These are phyloP conservation scores for Lactarius tabidus DNA, from an alignment of 768 basidiomycete genomes.

Conservation along the genomic window DNA sequence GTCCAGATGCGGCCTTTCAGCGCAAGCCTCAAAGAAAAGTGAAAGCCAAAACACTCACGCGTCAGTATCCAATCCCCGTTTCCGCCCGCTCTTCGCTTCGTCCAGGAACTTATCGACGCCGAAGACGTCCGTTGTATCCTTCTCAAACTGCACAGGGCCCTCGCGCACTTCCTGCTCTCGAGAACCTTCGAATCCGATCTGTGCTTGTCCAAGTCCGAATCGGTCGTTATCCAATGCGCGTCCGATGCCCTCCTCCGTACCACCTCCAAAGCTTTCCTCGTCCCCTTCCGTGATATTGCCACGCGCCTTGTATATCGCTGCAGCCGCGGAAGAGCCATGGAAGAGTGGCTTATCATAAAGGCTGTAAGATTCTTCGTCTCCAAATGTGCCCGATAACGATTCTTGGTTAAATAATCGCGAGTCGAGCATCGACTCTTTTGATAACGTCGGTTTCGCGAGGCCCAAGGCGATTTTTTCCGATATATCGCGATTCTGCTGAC, in stretches of 20 bases:
- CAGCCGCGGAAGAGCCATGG: slow-evolving; percentile 92
- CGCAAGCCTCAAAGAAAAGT: not conserved
- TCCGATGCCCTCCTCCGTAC: slow-evolving; percentile 92
- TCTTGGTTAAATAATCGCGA: slow-evolving; percentile 98
- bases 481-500: slow-evolving; percentile 97
- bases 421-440: slow-evolving; percentile 97
- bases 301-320: slow-evolving; percentile 98
- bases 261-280: slow-evolving; percentile 90
- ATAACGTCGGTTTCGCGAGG: slow-evolving; percentile 91
- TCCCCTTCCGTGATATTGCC: slow-evolving; percentile 82
- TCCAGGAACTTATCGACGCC: slow-evolving; percentile 96
- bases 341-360: slow-evolving; percentile 94
- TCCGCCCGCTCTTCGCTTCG: slow-evolving; percentile 93
- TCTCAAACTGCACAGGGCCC: slow-evolving; percentile 98
- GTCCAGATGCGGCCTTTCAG: slow-evolving; percentile 10
- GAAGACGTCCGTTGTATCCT: slow-evolving; percentile 95
- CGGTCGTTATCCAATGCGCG: slow-evolving; percentile 91
- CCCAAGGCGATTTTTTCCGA: slow-evolving; percentile 99
- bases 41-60: slow-evolving; percentile 44
- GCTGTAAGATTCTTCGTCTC: slow-evolving; percentile 89
- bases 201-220: slow-evolving; percentile 82
- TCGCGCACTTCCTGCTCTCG: slow-evolving; percentile 77
- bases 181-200: slow-evolving; percentile 89
- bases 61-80: slow-evolving; percentile 77
- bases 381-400: slow-evolving; percentile 74